phyloP scores from a whole-genome alignment of 2,329 filamentous ascomycete species.

The Cephalotrichum gorgonifer region DNA sequence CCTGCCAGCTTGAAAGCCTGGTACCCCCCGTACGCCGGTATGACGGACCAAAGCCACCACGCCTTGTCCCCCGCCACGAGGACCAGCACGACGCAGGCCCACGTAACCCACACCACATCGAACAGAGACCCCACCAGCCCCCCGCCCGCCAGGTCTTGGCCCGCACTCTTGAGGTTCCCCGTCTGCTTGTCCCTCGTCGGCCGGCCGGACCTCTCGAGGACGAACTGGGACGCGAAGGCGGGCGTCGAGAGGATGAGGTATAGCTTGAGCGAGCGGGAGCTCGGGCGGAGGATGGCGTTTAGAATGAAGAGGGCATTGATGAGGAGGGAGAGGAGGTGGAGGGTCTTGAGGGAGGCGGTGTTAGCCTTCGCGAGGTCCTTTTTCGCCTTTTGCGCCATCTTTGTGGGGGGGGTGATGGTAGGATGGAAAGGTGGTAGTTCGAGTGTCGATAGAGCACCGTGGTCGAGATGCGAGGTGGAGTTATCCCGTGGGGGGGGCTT shows the following conservation, averaged over 20 bases:
- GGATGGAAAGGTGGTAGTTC: neutral
- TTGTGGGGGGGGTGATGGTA: neutral
- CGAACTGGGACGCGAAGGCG: slow-evolving; percentile 68
- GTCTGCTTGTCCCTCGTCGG: slow-evolving; percentile 59
- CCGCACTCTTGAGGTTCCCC: slow-evolving; percentile 59
- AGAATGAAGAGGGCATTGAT: slow-evolving; percentile 69
- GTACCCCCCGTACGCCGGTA: slow-evolving; percentile 46
- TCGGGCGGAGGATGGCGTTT: slow-evolving; percentile 56
- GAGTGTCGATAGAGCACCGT: slow-evolving; percentile 2
- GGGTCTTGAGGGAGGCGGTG: slow-evolving; percentile 62
- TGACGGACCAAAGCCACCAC: slow-evolving; percentile 44
- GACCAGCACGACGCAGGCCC: slow-evolving; percentile 63
- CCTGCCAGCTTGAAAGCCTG: slow-evolving; percentile 44
- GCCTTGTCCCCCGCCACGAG: slow-evolving; percentile 72
- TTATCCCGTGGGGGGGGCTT: too few relatives aligned
- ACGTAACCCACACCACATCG: slow-evolving; percentile 92
- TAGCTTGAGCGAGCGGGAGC: slow-evolving; percentile 51
- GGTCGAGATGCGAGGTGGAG: too few relatives aligned
- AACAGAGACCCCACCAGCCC: slow-evolving; percentile 98
- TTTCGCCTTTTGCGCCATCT: slow-evolving; percentile 53
- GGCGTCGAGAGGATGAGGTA: slow-evolving; percentile 69
- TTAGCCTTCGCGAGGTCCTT: slow-evolving; percentile 70
- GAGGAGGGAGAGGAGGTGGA: slow-evolving; percentile 64
- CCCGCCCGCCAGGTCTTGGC: slow-evolving; percentile 78
- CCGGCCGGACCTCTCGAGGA: slow-evolving; percentile 75